These are phyloP conservation scores for Stentor roeselii DNA, from an alignment of 73 alveolate species.

Conservation along the genomic window DNA sequence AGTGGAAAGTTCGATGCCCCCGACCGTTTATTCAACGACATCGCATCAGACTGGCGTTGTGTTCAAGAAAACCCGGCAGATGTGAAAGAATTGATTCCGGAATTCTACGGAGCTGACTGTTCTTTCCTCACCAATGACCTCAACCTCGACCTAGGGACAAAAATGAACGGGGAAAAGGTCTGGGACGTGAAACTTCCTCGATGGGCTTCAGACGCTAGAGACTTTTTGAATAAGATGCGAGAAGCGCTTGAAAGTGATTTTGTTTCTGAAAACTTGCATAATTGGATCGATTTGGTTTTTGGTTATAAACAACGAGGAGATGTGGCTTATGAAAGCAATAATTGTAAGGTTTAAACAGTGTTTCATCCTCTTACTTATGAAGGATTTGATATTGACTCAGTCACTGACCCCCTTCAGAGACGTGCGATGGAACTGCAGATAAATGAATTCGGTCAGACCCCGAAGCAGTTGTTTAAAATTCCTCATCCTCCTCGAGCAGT, in stretches of 20 bases:
- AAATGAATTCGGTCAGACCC: constrained; percentile 97
- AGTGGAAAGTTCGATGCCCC: constrained; percentile 98
- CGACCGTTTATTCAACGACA: constrained; percentile 88
- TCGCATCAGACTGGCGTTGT: constrained; percentile 87
- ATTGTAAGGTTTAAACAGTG: constrained; percentile 44
- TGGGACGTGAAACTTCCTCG: constrained; percentile 75
- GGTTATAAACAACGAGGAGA: constrained; percentile 91
- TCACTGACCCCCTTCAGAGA: constrained; percentile 78
- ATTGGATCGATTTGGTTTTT: constrained; percentile 96
- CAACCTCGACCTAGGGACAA: constrained; percentile 82
- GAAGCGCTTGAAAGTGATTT: constrained; percentile 79
- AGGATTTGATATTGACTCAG: constrained; percentile 75
- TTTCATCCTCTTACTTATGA: constrained; percentile 96
- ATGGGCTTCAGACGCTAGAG: constrained; percentile 72
- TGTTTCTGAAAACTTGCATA: constrained; percentile 76
- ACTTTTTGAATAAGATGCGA: constrained; percentile 74
- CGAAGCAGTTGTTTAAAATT: constrained; percentile 84
- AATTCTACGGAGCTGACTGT: constrained; percentile 74
- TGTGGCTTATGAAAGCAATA: constrained; percentile 73
- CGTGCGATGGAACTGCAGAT: constrained; percentile 83
- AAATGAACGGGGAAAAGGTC: constrained; percentile 86
- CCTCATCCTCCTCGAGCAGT: constrained; percentile 89
- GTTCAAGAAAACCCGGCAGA: constrained; percentile 83
- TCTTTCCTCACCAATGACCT: constrained; percentile 69
- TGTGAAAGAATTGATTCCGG: constrained; percentile 96